Conservation (phyloP, 169 alveolate species). For the Blepharisma undulans region DNA sequence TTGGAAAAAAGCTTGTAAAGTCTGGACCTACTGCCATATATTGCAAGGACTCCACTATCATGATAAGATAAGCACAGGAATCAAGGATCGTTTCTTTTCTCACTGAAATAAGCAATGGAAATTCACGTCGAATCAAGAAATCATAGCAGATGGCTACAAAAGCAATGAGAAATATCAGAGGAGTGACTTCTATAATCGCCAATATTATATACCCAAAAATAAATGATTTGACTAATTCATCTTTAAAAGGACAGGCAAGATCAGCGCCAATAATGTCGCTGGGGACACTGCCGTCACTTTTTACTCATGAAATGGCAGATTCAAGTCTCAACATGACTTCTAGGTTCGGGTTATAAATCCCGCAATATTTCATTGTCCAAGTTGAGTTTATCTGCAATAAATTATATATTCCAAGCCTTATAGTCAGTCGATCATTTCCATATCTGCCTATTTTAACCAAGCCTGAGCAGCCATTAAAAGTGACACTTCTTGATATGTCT, state of each 20-base stretch:
- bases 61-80: not conserved
- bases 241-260: not conserved
- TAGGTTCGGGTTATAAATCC: not conserved
- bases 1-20: not conserved
- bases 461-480: not conserved
- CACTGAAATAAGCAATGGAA: not conserved
- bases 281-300: not conserved
- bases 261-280: not conserved
- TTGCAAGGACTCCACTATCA: not conserved
- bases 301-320: not conserved
- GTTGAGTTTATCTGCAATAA: not conserved
- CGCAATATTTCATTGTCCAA: not conserved
- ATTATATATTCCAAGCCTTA: not conserved
- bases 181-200: not conserved
- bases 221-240: not conserved
- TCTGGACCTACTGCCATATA: not conserved
- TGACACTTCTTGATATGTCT: not conserved
- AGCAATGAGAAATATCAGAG: not conserved
- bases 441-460: not conserved
- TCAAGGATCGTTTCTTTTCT: not conserved
- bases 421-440: not conserved
- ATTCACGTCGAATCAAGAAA: not conserved
- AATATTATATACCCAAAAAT: not conserved
- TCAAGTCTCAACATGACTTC: not conserved
- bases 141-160: not conserved